Base-by-base conservation (phyloP, 2,329 filamentous ascomycete species). In the Aureobasidium sp. region DNA sequence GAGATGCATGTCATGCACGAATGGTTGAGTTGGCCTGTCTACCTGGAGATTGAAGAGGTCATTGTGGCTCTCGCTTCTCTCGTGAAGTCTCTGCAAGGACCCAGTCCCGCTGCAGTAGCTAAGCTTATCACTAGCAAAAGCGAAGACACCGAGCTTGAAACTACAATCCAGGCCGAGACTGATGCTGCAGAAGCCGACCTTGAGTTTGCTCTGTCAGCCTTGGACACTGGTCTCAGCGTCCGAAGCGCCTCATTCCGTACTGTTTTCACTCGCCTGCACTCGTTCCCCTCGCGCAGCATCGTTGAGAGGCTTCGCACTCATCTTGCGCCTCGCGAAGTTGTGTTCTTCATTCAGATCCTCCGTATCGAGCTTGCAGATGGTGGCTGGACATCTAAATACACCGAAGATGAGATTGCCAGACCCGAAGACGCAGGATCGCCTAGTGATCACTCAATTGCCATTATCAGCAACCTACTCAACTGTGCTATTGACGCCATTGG, bases 401-500 rank as follows among this genome's bases (percentile, higher is more conserved):
- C 89, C 41, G 87, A 89, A 67, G 82, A 84, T 62, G 42, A 54
- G 21, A 25, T 55, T 30, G 48, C 59, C 66, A 78, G 83, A 25
- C 84, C 62, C 9, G 59, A 62, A 7, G 64, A 73, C 13, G 73
- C 77, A 21, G 74, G 76, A 15, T 76, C 78, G 3, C 83, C 85
- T 0, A 83, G 86, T 25, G 86, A 91, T 67, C 83, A 84, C 54
- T 84, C 86, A 57, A 87, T 92, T 66, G 79, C 83, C 16, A 82
- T 90, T 44, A 87, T 93, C 64, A 84, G 87, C 16, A 85, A 87
- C 65, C 78, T 93, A 4, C 79, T 92, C 34, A 85, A 85, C 65
- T 85, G 86, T 68, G 89, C 88, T 64, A 79, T 93, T 47, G 89
- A 93, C 72, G 86, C 89, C 0, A 82, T 93, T 16, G 89, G 88